Base-by-base conservation (phyloP, 2,329 filamentous ascomycete genomes). In the Aureobasidium sp. region DNA sequence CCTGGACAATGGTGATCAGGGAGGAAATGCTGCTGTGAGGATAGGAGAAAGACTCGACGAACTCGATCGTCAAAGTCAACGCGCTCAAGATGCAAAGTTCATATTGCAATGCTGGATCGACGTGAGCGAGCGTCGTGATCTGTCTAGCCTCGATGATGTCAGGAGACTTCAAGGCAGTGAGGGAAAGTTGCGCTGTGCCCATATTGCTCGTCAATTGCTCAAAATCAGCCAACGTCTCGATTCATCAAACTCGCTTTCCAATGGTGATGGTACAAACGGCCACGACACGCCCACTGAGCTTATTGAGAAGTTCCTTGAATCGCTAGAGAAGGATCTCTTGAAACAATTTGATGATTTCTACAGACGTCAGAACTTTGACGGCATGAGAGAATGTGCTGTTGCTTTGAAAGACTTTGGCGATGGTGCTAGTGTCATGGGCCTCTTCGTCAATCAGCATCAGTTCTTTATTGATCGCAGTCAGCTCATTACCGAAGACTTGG, bases 311-410 rank as follows among this genome's bases (percentile, higher is more conserved):
- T 99, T 97, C 74, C 90, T 92, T 30, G 94, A 99, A 73, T 92
- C 90, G 1, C 77, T 99, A 62, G 94, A 99, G 75, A 96, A 97
- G 72, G 94, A 99, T 71, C 79, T 99, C 42, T 78, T 99, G 64
- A 91, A 92, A 73, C 93, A 97, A 70, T 99, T 99, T 76, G 95
- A 99, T 78, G 91, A 95, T 71, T 97, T 93, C 78, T 97, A 97
- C 74, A 84, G 92, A 65, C 86, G 89, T 67, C 91, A 96, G 69
- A 96, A 97, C 75, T 97, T 96, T 70, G 91, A 97, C 67, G 92
- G 95, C 69, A 99, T 99, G 95, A 88, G 90, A 77, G 94, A 97
- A 72, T 99, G 94, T 72, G 90, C 95, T 60, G 90, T 90, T 69
- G 94, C 97, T 45, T 79, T 99, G 64, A 84, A 94, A 72, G 94